phyloP scores from a whole-genome alignment of 2,329 filamentous ascomycete genomes.

The Colletotrichum tropicale region DNA sequence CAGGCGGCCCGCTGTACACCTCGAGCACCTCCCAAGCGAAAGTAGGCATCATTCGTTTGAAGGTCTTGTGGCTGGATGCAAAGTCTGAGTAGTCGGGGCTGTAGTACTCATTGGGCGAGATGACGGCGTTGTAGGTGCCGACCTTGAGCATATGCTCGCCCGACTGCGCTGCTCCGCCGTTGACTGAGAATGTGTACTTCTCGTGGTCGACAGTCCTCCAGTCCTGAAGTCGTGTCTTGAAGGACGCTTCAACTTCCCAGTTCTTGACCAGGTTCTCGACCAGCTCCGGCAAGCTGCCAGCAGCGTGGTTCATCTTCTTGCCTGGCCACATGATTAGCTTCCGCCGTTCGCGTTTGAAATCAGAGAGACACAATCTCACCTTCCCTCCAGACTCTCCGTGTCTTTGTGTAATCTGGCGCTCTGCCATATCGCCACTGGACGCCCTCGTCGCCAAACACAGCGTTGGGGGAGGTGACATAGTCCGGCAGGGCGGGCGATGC shows the following conservation, averaged over 20 bases:
- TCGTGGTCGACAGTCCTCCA: conserved; percentile 69
- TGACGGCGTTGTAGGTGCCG: conserved; percentile 73
- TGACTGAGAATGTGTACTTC: conserved; percentile 68
- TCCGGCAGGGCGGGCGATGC: background rate
- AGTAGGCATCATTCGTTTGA: conserved; percentile 75
- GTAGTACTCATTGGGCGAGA: conserved; percentile 68
- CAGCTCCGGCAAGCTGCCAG: conserved; percentile 61
- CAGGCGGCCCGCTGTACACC: conserved; percentile 68
- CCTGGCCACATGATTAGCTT: conserved; percentile 41
- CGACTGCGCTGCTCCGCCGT: conserved; percentile 60
- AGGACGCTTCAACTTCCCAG: conserved; percentile 75
- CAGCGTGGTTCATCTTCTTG: conserved; percentile 59
- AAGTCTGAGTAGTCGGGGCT: conserved; percentile 66
- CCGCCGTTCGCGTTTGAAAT: background rate
- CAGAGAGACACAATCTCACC: conserved; percentile 47
- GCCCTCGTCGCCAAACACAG: conserved; percentile 7
- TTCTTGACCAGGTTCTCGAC: conserved; percentile 76
- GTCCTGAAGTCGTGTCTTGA: conserved; percentile 64
- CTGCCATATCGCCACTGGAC: conserved; percentile 16
- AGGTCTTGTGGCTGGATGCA: conserved; percentile 69
- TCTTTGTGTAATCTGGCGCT: conserved; percentile 67
- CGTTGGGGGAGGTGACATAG: conserved; percentile 13
- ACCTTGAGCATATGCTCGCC: conserved; percentile 70
- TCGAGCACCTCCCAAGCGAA: conserved; percentile 76
- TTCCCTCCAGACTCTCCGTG: conserved; percentile 61